Percentiles rank a stretch among this genome's conserved stretches.
Evolutionary conservation across 441 rosid species (phyloP).

Genomic region (Lepidium campestre): DNA sequence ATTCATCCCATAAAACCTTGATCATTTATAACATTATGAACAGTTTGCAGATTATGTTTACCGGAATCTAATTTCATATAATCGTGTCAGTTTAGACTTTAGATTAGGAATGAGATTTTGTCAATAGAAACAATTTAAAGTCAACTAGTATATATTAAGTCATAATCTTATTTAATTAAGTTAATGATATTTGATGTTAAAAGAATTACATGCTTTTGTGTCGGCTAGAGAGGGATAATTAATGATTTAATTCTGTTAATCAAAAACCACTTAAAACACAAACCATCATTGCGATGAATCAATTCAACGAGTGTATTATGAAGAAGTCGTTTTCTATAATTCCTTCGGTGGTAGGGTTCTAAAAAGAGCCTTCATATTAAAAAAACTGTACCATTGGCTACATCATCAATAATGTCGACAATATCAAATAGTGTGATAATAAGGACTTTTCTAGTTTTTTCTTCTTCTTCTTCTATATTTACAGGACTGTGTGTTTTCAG

Average conservation of each 20-base stretch:
- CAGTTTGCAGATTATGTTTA: no score
- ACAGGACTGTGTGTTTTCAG: background rate
- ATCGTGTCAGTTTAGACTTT: no score
- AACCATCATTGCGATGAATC: constrained; percentile 12
- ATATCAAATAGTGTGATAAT: constrained; percentile 1
- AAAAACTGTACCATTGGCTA: constrained; percentile 12
- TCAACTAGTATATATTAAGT: no score
- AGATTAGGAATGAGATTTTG: no score
- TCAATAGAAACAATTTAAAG: no score
- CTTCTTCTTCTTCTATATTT: background rate
- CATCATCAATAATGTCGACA: constrained; percentile 18
- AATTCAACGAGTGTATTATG: background rate
- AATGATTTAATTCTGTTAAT: background rate
- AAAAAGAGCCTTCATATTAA: background rate
- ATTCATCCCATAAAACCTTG: no score
- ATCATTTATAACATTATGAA: no score
- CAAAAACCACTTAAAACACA: background rate
- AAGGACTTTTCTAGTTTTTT: constrained; percentile 8
- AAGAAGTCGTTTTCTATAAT: constrained; percentile 20
- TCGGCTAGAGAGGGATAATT: constrained; percentile 5
- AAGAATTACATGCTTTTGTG: constrained; percentile 1
- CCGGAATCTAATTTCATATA: no score
- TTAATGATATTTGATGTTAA: background rate
- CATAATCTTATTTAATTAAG: no score
- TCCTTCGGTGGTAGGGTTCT: constrained; percentile 21